Evolutionary conservation across 2,329 filamentous ascomycete genomes (phyloP), one percentile per base, ranked within the genome.

Genomic region (Trichoderma brevicompactum): DNA sequence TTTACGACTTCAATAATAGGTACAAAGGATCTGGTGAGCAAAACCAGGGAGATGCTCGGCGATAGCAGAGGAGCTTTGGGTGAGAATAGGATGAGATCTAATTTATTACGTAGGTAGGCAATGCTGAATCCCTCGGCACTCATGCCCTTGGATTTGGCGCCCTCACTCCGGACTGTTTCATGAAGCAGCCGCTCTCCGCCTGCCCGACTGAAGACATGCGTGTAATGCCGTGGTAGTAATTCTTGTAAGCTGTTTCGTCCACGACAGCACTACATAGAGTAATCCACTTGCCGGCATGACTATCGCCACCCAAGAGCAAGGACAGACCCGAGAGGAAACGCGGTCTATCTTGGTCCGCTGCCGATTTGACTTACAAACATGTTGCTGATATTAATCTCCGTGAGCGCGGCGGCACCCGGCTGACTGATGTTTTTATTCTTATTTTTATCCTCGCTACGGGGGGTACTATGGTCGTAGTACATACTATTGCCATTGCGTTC

Each of bases 211-310:
- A 43, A 6, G 23, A n/a, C 5, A 28, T 28, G 5, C 23, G 23
- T 28, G 23, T 28, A 28, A 28, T 28, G 23, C 23, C 23, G 23
- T 28, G 23, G 23, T 28, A 3, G 23, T 28, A 3, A 28, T 28
- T 28, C 23, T 28, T 28, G 23, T 28, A 19, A 7, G 7, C 12
- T 32, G 7, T 28, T 28, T 28, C 23, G 23, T 28, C 2, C 23
- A 28, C 23, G 23, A 28, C 46, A 38, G 36, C 46, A 49, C 9
- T 28, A 2, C 13, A 55, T 15, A 32, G 10, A 46, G 49, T 8
- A 56, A 61, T 52, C 58, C 58, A 52, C 58, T 61, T 61, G 23
- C 48, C 58, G 58, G 38, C 58, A 61, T 23, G 58, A 36, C 10
- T 7, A 28, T 52, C 38, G 58, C 58, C 58, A 61, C 58, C 58